Evolutionary conservation across 495 filamentous ascomycete species (phyloP).

Genomic region (Thermochaetoides thermophila): DNA sequence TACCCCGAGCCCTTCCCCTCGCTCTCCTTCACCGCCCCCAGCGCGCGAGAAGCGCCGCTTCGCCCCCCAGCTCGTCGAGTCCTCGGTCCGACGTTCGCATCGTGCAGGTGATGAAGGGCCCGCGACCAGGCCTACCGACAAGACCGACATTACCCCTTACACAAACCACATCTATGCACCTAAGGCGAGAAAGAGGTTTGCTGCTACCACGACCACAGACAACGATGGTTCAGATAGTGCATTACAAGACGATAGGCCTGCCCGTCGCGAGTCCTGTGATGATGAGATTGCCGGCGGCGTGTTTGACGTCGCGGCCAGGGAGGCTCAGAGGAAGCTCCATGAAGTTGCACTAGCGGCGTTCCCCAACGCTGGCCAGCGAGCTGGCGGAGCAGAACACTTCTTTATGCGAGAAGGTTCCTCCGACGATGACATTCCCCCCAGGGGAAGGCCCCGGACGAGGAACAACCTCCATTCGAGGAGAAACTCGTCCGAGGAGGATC

Average conservation of each 20-base stretch:
- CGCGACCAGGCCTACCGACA: constrained; percentile 36
- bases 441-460: constrained; percentile 19
- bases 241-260: too few relatives aligned
- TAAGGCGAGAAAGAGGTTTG: constrained; percentile 21
- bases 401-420: constrained; percentile 38
- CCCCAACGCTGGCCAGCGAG: constrained; percentile 30
- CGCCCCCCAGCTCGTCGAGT: constrained; percentile 52
- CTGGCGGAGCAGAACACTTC: constrained; percentile 39
- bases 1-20: constrained; percentile 37
- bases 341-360: constrained; percentile 35
- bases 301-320: constrained; percentile 56
- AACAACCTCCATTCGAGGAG: constrained; percentile 23
- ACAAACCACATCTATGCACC: constrained; percentile 42
- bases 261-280: constrained; percentile 47
- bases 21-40: constrained; percentile 20
- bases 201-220: constrained; percentile 12
- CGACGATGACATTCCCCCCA: constrained; percentile 22
- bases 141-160: constrained; percentile 43
- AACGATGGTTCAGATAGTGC: too few relatives aligned
- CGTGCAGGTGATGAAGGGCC: constrained; percentile 36
- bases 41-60: constrained; percentile 33
- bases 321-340: constrained; percentile 54
- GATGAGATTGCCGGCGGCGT: constrained; percentile 59
- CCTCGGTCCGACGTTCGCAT: constrained; percentile 40
- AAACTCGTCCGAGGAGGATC: constrained; percentile 31